A percentile compares a stretch with the other conserved stretches of the same genome.
These are phyloP conservation scores for Ilex paraguariensis DNA, from an alignment of 305 asterid species.

Conservation along the genomic window DNA sequence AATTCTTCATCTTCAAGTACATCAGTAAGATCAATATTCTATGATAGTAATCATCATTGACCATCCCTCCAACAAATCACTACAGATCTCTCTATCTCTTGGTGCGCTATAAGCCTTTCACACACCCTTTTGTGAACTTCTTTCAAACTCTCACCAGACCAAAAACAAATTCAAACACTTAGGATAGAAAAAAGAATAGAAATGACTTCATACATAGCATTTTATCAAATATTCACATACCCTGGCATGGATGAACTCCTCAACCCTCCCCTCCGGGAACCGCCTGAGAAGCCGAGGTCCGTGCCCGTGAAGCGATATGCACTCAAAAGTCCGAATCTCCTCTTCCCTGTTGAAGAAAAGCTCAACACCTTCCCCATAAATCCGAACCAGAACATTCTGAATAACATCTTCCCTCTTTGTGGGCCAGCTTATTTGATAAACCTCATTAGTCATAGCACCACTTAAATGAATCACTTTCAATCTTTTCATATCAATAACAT, in stretches of 20 bases:
- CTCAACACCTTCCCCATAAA: constrained; percentile 87
- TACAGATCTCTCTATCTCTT: too few species aligned
- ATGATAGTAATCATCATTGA: too few species aligned
- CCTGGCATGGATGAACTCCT: constrained; percentile 89
- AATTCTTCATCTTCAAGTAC: too few species aligned
- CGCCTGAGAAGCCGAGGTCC: constrained; percentile 82
- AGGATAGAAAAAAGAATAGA: background rate
- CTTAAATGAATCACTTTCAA: constrained; percentile 54
- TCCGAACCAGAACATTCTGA: constrained; percentile 65
- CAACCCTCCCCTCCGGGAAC: constrained; percentile 70
- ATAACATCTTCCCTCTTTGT: constrained; percentile 23
- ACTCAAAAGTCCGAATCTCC: constrained; percentile 64
- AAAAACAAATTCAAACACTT: background rate
- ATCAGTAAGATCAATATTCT: too few species aligned
- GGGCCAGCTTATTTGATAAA: constrained; percentile 69
- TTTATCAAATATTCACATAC: constrained; percentile 32
- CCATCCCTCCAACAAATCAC: too few species aligned
- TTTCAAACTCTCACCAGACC: too few species aligned
- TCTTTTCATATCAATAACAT: constrained; percentile 34
- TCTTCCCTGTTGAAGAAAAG: constrained; percentile 70
- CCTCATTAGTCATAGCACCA: constrained; percentile 94
- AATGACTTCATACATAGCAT: background rate
- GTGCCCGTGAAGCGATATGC: constrained; percentile 52
- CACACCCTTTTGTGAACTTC: too few species aligned
- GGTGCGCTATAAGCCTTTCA: too few species aligned